Evolutionary conservation across 768 basidiomycete genomes (phyloP).

Genomic region (Xerocomellus intermedius): DNA sequence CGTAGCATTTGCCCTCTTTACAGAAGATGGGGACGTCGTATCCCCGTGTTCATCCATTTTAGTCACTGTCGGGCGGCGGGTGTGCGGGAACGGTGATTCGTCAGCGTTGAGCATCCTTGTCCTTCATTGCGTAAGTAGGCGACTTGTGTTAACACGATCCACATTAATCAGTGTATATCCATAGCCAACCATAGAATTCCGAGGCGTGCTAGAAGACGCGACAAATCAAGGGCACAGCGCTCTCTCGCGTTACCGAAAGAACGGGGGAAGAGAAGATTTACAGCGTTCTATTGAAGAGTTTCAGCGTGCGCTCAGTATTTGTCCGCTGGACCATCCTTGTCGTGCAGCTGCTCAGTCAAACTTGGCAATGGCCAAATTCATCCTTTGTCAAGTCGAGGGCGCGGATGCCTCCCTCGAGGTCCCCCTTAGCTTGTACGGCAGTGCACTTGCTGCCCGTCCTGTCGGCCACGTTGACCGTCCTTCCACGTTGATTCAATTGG

Average conservation of each 20-base stretch:
- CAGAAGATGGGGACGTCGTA: not conserved
- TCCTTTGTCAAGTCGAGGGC: too few relatives aligned
- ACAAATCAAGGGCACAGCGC: not conserved
- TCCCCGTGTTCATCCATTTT: slow-evolving; percentile 1
- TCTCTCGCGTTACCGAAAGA: not conserved
- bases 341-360: too few relatives aligned
- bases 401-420: too few relatives aligned
- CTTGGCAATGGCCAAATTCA: too few relatives aligned
- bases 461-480: too few relatives aligned
- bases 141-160: not conserved
- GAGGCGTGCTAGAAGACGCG: not conserved
- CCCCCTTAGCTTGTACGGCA: too few relatives aligned
- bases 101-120: not conserved
- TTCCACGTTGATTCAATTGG: not conserved
- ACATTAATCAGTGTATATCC: not conserved
- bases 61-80: not conserved
- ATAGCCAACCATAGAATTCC: not conserved
- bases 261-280: not conserved
- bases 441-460: too few relatives aligned
- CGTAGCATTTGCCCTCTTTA: not conserved
- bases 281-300: not conserved
- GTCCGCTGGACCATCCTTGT: too few relatives aligned
- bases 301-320: not conserved
- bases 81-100: not conserved
- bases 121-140: not conserved